Base-by-base conservation (phyloP, 345 rosid species). In the Leavenworthia alabamica region DNA sequence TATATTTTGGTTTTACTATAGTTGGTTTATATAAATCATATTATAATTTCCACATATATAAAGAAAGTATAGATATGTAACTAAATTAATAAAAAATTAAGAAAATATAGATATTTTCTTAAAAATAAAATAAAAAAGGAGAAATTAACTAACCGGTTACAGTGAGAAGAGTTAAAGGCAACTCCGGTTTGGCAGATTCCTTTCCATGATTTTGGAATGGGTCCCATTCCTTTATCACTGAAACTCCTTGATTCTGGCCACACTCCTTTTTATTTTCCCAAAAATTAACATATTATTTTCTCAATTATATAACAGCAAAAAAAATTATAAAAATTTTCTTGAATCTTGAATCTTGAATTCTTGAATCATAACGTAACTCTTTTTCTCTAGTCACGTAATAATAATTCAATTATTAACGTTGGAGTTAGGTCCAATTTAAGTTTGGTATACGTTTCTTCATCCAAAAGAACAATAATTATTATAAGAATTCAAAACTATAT, bases 211-310 rank as follows among this genome's bases (percentile, higher is more conserved):
- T 81, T 66, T 46, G 98, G 96, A 66, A 84, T 64, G 15, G 94
- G 80, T 40, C 84, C 86, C 91, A 91, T 80, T 27, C 88, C 91
- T 60, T 78, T 71, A 43, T 91, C 98, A 28, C 71, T 74, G 61
- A 91, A 91, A 43, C 98, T 88, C 53, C 50, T 44, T 46, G 94
- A 88, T 66, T 91, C 98, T 72, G 96, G 98, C 98, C 98, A 91
- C 74, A 84, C 81, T 42, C 98, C 98, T 91, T 62, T 62, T 52
- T 31, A 14, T 40, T 60, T 41, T 1, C 53, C 26, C 14, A 66
- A 12, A 20, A 36, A 13, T 4, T 16, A 9, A 37, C 1, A 16
- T 7, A 41, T 17, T 33, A 49, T 40, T 24, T 42, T 32, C 33
- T 31, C 19, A 15, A 20, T 62, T n/a, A 37, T 37, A n/a, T 37